These are phyloP conservation scores for Chlorella sorokiniana DNA, from an alignment of 139 green algal species.

Conservation along the genomic window DNA sequence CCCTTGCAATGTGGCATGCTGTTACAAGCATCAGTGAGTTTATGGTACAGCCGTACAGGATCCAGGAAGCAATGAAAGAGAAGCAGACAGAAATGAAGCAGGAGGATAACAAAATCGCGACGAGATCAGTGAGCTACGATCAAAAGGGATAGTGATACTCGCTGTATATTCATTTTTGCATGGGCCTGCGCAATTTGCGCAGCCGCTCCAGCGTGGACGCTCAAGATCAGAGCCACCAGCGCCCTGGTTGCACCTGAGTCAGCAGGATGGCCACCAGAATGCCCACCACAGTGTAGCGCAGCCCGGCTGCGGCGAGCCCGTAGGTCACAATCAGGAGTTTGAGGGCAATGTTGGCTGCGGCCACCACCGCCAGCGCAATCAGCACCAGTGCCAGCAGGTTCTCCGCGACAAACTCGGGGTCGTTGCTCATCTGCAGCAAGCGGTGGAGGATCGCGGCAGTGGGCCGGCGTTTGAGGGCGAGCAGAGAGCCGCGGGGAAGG, in stretches of 20 bases:
- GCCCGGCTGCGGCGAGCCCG: background rate
- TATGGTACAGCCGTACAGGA: no score
- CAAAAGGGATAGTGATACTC: background rate
- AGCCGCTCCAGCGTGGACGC: background rate
- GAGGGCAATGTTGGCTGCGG: background rate
- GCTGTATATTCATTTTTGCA: no score
- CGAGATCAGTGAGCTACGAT: background rate
- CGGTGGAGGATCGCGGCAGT: background rate
- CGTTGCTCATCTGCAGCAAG: background rate
- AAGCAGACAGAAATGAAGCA: no score
- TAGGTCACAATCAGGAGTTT: slow-evolving; percentile 21
- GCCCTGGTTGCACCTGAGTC: background rate
- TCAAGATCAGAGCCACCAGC: slow-evolving; percentile 10
- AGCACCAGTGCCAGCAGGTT: slow-evolving; percentile 27
- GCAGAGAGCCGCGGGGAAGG: background rate
- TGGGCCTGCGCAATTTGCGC: no score
- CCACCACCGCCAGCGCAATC: background rate
- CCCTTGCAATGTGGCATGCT: no score
- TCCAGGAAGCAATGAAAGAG: no score
- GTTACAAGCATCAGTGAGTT: no score
- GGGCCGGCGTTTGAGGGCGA: background rate
- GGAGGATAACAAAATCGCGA: no score
- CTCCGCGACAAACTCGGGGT: slow-evolving; percentile 21
- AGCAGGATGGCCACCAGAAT: slow-evolving; percentile 3
- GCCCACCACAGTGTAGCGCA: slow-evolving; percentile 17